Percentiles rank a stretch among this genome's conserved stretches.
These are phyloP conservation scores for Naganishia cerealis DNA, from an alignment of 1,284 basidiomycete species.

Conservation along the genomic window DNA sequence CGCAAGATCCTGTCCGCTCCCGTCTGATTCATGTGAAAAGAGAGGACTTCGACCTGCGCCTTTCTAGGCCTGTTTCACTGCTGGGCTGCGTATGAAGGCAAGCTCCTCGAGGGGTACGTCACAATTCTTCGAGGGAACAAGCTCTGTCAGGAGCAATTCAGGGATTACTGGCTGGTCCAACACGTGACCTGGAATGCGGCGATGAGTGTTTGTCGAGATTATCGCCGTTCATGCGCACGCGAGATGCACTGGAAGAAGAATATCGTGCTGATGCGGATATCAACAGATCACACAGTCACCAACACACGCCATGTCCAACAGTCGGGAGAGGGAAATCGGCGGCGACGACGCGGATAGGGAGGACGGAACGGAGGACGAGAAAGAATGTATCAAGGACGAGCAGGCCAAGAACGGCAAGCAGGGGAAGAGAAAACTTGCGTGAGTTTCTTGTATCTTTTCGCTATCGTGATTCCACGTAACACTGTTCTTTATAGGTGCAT, in stretches of 20 bases:
- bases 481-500: constrained; percentile 15
- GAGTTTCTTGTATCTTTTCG: not conserved
- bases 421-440: constrained; percentile 24
- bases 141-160: too few species aligned
- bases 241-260: not conserved
- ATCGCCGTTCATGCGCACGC: not conserved
- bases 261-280: not conserved
- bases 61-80: too few species aligned
- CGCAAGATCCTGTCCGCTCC: too few species aligned
- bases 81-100: too few species aligned
- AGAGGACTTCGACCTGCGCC: too few species aligned
- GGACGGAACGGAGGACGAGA: not conserved
- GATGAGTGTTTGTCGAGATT: not conserved
- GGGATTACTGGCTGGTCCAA: too few species aligned
- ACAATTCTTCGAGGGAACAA: too few species aligned
- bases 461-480: not conserved
- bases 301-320: not conserved
- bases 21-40: too few species aligned
- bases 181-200: too few species aligned
- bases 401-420: constrained; percentile 6
- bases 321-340: not conserved
- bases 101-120: too few species aligned
- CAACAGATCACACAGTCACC: not conserved
- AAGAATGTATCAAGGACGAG: not conserved
- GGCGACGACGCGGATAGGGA: constrained; percentile 4